Evolutionary conservation across 192 early-diverging fungal species (phyloP), one percentile per base, ranked within the genome.

Genomic region (Umbelopsis sp.): DNA sequence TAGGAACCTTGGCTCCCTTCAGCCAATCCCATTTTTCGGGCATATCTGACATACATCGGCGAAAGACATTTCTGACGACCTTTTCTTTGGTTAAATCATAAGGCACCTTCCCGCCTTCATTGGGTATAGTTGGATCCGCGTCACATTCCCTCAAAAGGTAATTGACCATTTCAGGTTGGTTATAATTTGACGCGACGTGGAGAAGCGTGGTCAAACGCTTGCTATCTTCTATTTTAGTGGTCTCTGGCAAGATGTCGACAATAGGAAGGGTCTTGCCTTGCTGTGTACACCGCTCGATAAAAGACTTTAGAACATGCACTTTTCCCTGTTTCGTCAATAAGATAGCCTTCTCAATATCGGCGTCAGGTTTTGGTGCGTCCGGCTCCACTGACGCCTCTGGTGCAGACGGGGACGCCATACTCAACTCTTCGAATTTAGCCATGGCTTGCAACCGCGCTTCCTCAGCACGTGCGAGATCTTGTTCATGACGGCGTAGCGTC

Each of bases 1-100:
- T 86, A 13, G 94, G 92, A 2, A 95, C 87, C 46, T 81, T 80
- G 6, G 90, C 89, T 2, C 76, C 75, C 1, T 37, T 71, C 11
- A 84, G 66, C 83, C 87, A 91, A 45, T 89, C 82, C 92, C 93
- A 95, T 64, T 75, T 65, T 30, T 88, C 84, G 1, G 87, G 87
- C 13, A 85, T 55, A 16, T 75, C 66, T 23, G 85, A 82, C 83
- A 91, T 88, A 52, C 81, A 88, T 23, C 93, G 78, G 12, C 93
- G 81, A 74, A 93, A 95, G 10, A 79, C 84, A 75, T 94, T 93
- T 15, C 92, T 80, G 1, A 84, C 86, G 30, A 86, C 82, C 74
- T 94, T 94, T 68, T 83, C 79, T n/a, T 82, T 83, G 15, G 89
- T 85, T 12, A 93, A 72, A 27, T 92, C 90, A 71, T 95, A 95